phyloP scores from a whole-genome alignment of 2,329 filamentous ascomycete species.

The Stagonosporopsis cucurbitacearum region DNA sequence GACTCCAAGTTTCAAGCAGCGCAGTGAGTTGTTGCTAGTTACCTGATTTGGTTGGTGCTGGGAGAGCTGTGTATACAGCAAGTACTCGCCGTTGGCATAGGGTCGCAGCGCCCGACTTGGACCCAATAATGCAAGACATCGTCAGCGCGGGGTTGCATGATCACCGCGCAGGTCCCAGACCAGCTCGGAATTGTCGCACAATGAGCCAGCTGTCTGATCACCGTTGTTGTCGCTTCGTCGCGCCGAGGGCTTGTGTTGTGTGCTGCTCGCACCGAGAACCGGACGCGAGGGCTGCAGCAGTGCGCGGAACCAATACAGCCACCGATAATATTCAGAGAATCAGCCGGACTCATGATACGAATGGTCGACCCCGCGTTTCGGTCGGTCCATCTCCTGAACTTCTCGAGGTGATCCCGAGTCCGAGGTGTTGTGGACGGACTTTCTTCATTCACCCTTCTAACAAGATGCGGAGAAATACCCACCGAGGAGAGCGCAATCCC shows the following conservation, averaged over 20 bases:
- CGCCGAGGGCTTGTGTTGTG: constrained; percentile 4
- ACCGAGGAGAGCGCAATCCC: constrained; percentile 13
- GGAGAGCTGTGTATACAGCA: constrained; percentile 1
- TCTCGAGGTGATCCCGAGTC: not conserved
- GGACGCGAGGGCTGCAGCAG: constrained; percentile 6
- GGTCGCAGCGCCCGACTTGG: constrained; percentile 2
- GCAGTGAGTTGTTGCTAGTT: constrained; percentile 6
- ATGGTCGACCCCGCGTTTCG: not conserved
- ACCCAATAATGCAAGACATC: constrained; percentile 6
- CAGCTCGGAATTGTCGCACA: constrained; percentile 11
- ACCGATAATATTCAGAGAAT: constrained; percentile 8
- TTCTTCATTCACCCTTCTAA: constrained; percentile 6
- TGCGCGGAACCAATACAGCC: constrained; percentile 13
- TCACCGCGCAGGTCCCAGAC: not conserved
- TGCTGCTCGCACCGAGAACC: constrained; percentile 15
- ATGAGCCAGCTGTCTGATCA: constrained; percentile 16
- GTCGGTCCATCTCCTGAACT: not conserved
- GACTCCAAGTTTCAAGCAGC: constrained; percentile 3
- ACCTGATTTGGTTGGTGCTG: constrained; percentile 7
- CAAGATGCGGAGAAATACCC: constrained; percentile 15
- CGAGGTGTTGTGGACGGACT: constrained; percentile 3
- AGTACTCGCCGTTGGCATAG: not conserved
- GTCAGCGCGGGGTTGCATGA: constrained; percentile 11
- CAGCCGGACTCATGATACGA: constrained; percentile 2
- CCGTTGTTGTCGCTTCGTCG: constrained; percentile 9